These are phyloP conservation scores for Lasiosphaeria hispida DNA, from an alignment of 495 filamentous ascomycete genomes.

Conservation along the genomic window DNA sequence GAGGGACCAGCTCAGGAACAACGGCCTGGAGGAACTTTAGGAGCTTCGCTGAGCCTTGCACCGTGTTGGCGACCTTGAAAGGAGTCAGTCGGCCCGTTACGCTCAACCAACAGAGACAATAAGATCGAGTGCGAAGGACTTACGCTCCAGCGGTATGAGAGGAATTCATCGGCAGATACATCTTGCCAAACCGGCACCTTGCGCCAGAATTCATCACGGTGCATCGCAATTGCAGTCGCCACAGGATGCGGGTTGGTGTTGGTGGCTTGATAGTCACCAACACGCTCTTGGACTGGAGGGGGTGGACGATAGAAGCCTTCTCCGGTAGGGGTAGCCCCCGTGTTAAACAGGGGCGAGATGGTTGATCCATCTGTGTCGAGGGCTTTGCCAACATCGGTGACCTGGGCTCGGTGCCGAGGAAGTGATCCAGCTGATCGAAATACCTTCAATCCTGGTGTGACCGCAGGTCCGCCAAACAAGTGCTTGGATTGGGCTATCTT, in stretches of 20 bases:
- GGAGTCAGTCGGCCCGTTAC: neutral
- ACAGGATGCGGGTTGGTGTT: constrained; percentile 9
- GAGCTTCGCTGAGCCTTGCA: constrained; percentile 40
- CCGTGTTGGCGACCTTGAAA: constrained; percentile 36
- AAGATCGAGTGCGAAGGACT: constrained; percentile 17
- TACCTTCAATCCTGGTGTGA: neutral
- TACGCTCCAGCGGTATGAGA: constrained; percentile 49
- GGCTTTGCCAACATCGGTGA: constrained; percentile 17
- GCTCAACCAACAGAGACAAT: neutral
- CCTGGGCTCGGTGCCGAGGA: constrained; percentile 25
- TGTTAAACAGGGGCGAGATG: constrained; percentile 7
- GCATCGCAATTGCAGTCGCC: neutral
- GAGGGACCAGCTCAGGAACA: constrained; percentile 46
- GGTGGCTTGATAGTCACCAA: neutral
- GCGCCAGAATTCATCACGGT: constrained; percentile 42
- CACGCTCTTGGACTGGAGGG: neutral
- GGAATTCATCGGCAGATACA: constrained; percentile 42
- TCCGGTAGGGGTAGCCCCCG: neutral
- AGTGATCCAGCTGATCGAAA: constrained; percentile 19
- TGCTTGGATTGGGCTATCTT: constrained; percentile 6
- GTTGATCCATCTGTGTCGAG: neutral
- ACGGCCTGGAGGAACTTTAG: constrained; percentile 41
- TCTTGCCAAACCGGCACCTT: constrained; percentile 43
- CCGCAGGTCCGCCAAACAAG: constrained; percentile 6
- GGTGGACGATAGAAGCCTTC: neutral